Evolutionary conservation across 208 protist species (phyloP), one percentile per base, ranked within the genome.

Genomic region (Angomonas desouzai): DNA sequence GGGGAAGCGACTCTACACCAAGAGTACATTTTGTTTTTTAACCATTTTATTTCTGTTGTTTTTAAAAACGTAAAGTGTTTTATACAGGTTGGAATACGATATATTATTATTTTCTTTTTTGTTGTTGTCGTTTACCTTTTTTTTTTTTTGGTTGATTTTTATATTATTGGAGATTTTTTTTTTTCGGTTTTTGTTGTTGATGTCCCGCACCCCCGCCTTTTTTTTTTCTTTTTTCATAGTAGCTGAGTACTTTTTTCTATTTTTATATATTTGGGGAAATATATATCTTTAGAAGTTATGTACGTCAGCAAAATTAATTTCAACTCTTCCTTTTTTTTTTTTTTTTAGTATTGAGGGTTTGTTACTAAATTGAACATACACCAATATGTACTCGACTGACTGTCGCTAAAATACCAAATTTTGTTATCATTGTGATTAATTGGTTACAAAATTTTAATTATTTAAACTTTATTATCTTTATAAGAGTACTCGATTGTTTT

Each of bases 221-320:
- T 32, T 53, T 40, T 40, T 66, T 38, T 67, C 22, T 64, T 7
- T 63, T 48, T 29, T 49, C 47, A 45, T 55, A 65, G 29, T 65
- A 30, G 23, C 40, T 16, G 16, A 9, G 28, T 55, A 48, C 34
- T 7, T 53, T 7, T 28, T 33, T 28, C 30, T 64, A 53, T 43
- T 55, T 51, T 6, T 63, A 33, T 43, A 43, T 48, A 59, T 16
- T 38, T 20, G 30, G 36, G 62, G 51, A 32, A 62, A 28, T 38
- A 0, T 38, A 20, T 23, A 16, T 23, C 20, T 16, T 29, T 62
- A n/a, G 36, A 22, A 28, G 30, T 13, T 3, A 36, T 28, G 9
- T 60, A 22, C 13, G 25, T 43, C 20, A 27, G 33, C 53, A 55
- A 45, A 67, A 45, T 61, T 32, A 28, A 43, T 18, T 20, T 58